A percentile compares a stretch with the other conserved stretches of the same genome.
Evolutionary conservation across 148 eudicot genomes (phyloP).

Genomic region (Camellia japonica): DNA sequence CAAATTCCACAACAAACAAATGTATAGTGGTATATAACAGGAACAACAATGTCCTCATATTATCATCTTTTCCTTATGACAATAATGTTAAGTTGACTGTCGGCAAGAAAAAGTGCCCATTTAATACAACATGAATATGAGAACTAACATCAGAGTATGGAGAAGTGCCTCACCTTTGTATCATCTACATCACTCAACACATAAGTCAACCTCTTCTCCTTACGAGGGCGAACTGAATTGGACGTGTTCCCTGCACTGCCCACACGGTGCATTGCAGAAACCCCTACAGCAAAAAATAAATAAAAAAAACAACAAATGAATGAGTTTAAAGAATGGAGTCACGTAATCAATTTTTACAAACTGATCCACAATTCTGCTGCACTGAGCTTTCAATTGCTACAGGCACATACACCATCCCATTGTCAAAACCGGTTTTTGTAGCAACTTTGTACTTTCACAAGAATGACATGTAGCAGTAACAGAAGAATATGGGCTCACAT

Average conservation of each 20-base stretch:
- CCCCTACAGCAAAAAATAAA: conserved; percentile 23
- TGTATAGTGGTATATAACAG: background rate
- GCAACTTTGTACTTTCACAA: background rate
- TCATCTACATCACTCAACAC: conserved; percentile 80
- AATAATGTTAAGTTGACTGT: background rate
- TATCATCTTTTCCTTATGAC: background rate
- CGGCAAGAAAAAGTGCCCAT: no score
- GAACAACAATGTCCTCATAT: background rate
- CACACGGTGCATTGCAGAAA: conserved; percentile 84
- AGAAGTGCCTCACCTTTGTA: conserved; percentile 54
- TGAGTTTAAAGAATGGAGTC: background rate
- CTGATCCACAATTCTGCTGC: background rate
- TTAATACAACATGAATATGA: background rate
- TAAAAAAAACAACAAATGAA: background rate
- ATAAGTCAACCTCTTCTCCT: conserved; percentile 91
- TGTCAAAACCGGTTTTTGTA: background rate
- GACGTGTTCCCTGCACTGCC: conserved; percentile 87
- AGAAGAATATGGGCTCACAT: background rate
- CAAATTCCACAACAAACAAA: background rate
- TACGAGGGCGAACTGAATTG: conserved; percentile 76
- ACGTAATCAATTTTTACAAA: background rate
- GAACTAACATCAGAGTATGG: background rate
- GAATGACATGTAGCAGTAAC: background rate
- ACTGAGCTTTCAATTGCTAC: background rate
- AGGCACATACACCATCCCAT: background rate